Evolutionary conservation across 352 stramenopile species (phyloP).

Genomic region (Thalassiosira sp.): DNA sequence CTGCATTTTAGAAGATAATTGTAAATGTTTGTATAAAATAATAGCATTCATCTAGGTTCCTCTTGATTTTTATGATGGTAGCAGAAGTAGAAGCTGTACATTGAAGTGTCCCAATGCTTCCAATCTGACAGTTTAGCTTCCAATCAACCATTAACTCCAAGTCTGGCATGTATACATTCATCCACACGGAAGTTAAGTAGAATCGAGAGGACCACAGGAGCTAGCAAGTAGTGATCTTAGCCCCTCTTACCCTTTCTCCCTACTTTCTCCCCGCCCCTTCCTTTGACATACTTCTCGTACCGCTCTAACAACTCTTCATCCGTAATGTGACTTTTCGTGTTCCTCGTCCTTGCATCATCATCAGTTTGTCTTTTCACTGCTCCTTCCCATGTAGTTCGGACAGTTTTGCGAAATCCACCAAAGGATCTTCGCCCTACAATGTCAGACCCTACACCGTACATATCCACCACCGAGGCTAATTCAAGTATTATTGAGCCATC

Average conservation of each 20-base stretch:
- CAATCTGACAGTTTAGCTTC: too few species aligned
- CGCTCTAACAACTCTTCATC: conserved; percentile 74
- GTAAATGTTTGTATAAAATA: too few species aligned
- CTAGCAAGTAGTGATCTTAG: too few species aligned
- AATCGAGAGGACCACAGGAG: too few species aligned
- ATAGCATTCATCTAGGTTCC: too few species aligned
- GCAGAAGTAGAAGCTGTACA: too few species aligned
- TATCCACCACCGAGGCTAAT: conserved; percentile 53
- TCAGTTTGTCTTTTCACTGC: conserved; percentile 38
- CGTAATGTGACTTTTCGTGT: conserved; percentile 53
- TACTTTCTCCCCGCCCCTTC: conserved; percentile 15
- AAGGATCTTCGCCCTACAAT: conserved; percentile 78
- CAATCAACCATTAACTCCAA: too few species aligned
- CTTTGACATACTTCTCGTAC: conserved; percentile 69
- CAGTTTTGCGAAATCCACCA: conserved; percentile 61
- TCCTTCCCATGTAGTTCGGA: conserved; percentile 61
- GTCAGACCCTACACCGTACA: conserved; percentile 63
- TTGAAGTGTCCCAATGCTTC: too few species aligned
- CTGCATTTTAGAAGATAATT: too few species aligned
- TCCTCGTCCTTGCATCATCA: conserved; percentile 25
- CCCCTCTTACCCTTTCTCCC: conserved; percentile 37
- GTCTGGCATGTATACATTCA: too few species aligned
- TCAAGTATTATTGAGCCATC: conserved; percentile 37
- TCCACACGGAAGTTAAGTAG: too few species aligned
- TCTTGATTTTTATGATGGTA: too few species aligned